Percentiles rank a stretch among this genome's conserved stretches.
Evolutionary conservation across 2,329 filamentous ascomycete species (phyloP).

Genomic region (Acephala macrosclerotiorum): DNA sequence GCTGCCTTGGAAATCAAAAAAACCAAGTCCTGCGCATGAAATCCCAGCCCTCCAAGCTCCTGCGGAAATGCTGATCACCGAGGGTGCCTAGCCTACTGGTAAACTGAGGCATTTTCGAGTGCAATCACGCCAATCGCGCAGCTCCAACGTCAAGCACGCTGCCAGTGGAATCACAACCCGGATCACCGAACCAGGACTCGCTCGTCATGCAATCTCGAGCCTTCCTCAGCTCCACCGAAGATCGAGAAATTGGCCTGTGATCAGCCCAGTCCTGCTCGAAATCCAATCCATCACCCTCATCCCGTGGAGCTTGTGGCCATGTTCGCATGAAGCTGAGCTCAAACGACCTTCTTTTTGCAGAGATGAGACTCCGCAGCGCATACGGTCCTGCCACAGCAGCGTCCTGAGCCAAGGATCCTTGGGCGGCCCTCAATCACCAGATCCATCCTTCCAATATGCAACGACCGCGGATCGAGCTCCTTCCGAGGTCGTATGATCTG

Average conservation of each 20-base stretch:
- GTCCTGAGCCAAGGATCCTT: slow-evolving; percentile 23
- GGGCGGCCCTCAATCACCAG: slow-evolving; percentile 24
- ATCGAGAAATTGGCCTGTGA: slow-evolving; percentile 36
- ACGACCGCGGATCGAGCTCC: slow-evolving; percentile 26
- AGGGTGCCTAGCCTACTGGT: no score
- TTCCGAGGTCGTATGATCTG: slow-evolving; percentile 26
- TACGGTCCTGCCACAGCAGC: slow-evolving; percentile 23
- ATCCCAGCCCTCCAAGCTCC: no score
- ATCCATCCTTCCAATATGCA: slow-evolving; percentile 32
- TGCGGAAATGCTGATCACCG: no score
- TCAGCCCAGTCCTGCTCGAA: slow-evolving; percentile 34
- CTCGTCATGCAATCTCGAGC: slow-evolving; percentile 32
- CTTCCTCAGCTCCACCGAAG: slow-evolving; percentile 32
- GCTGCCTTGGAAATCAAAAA: no score
- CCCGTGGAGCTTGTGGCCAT: slow-evolving; percentile 29
- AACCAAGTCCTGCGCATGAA: no score
- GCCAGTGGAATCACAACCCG: no score
- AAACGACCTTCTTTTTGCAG: slow-evolving; percentile 33
- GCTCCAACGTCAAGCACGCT: no score
- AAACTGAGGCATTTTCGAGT: no score
- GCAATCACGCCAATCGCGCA: no score
- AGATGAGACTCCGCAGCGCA: slow-evolving; percentile 26
- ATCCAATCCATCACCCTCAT: slow-evolving; percentile 30
- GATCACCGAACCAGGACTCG: slow-evolving; percentile 16
- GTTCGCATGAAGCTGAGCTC: slow-evolving; percentile 29